Conservation (phyloP, 2,329 filamentous ascomycete genomes). For the Fusarium compactum region DNA sequence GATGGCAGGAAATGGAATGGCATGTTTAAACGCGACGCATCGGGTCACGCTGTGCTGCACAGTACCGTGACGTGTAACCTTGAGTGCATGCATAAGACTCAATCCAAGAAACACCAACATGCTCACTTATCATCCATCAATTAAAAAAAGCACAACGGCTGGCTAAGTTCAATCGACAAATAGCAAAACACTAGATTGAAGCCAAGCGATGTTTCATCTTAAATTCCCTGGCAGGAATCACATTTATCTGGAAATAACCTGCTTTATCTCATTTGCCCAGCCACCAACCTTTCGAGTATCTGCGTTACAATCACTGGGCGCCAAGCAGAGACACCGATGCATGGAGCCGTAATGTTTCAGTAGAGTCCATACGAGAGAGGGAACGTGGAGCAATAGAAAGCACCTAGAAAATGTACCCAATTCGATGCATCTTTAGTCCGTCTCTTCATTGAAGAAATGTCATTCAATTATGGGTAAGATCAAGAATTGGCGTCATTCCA, state of each 20-base stretch:
- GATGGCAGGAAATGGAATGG: neutral
- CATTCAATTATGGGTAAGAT: neutral
- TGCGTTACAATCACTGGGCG: slow-evolving; percentile 1
- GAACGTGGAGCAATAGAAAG: slow-evolving; percentile 13
- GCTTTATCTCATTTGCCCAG: slow-evolving; percentile 3
- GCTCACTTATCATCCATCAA: neutral
- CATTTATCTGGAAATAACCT: neutral
- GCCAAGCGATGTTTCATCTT: slow-evolving; percentile 14
- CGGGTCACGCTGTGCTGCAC: slow-evolving; percentile 13
- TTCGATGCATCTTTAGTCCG: neutral
- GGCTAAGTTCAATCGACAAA: slow-evolving; percentile 2
- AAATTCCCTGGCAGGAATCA: slow-evolving; percentile 7
- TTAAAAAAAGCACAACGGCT: slow-evolving; percentile 7
- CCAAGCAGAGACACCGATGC: slow-evolving; percentile 1
- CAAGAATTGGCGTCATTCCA: slow-evolving; percentile 1
- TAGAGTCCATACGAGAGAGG: neutral
- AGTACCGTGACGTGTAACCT: slow-evolving; percentile 17
- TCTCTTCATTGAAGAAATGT: neutral
- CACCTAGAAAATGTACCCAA: neutral
- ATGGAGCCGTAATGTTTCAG: slow-evolving; percentile 9
- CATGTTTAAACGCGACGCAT: neutral
- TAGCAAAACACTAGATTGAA: slow-evolving; percentile 11
- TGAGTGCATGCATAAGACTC: neutral
- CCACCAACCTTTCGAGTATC: slow-evolving; percentile 12
- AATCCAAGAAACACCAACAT: neutral